These are phyloP conservation scores for Neopestalotiopsis rosae DNA, from an alignment of 2,329 filamentous ascomycete species.

Conservation along the genomic window DNA sequence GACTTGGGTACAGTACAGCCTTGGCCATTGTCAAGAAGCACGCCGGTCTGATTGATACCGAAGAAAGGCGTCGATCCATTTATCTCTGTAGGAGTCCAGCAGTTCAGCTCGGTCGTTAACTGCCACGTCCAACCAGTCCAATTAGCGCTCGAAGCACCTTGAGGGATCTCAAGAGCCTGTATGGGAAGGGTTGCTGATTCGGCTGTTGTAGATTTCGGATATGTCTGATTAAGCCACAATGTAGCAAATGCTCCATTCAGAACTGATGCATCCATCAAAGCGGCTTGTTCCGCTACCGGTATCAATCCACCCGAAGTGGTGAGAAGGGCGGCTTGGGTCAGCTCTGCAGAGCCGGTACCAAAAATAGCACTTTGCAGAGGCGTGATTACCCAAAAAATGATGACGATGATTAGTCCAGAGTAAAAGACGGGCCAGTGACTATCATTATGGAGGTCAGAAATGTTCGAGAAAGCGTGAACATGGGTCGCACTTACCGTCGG, in stretches of 20 bases:
- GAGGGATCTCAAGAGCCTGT: not conserved
- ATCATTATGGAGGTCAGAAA: too few relatives aligned
- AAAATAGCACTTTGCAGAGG: not conserved
- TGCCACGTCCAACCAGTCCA: not conserved
- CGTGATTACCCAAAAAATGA: not conserved
- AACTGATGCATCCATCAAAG: not conserved
- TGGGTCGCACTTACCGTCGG: not conserved
- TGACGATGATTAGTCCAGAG: not conserved
- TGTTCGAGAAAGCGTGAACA: not conserved
- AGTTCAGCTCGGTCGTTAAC: not conserved
- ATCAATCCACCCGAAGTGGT: not conserved
- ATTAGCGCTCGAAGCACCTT: not conserved
- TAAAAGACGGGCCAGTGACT: conserved; percentile 8
- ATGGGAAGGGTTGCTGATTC: not conserved
- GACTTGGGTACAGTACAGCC: not conserved
- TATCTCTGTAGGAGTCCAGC: not conserved
- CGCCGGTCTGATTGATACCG: not conserved
- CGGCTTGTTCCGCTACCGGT: not conserved
- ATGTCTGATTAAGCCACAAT: not conserved
- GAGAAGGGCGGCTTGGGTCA: not conserved
- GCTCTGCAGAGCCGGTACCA: not conserved
- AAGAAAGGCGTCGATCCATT: not conserved
- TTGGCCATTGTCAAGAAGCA: not conserved
- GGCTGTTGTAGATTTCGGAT: not conserved
- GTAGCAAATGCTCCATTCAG: not conserved